Evolutionary conservation across 2,329 filamentous ascomycete genomes (phyloP).

Genomic region (Curvularia sp.): DNA sequence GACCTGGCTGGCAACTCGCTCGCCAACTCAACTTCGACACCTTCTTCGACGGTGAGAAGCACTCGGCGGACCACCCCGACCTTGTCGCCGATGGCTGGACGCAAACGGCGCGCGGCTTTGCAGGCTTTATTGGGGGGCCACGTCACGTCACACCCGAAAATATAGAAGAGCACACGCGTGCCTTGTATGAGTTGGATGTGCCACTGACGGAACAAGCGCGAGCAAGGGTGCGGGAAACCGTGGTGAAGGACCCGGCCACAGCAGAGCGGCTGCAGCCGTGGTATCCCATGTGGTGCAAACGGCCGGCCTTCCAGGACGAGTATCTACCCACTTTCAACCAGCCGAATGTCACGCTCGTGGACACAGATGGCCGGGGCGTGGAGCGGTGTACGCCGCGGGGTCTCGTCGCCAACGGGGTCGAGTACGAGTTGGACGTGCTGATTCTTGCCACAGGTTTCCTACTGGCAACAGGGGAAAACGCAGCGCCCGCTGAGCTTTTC

Average conservation of each 20-base stretch:
- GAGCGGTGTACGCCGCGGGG: constrained; percentile 55
- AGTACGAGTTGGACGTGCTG: constrained; percentile 57
- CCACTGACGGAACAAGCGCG: constrained; percentile 9
- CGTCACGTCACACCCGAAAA: constrained; percentile 13
- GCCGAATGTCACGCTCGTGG: constrained; percentile 64
- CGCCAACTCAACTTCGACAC: constrained; percentile 55
- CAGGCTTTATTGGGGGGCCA: constrained; percentile 26
- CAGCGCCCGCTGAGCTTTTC: constrained; percentile 30
- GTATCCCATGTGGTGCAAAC: constrained; percentile 69
- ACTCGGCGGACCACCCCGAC: constrained; percentile 46
- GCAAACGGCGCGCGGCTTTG: constrained; percentile 17
- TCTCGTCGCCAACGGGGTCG: constrained; percentile 56
- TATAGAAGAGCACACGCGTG: constrained; percentile 1
- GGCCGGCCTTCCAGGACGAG: constrained; percentile 66
- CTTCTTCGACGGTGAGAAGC: constrained; percentile 31
- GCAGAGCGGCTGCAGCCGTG: constrained; percentile 63
- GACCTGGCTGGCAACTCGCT: constrained; percentile 58
- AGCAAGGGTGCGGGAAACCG: not conserved
- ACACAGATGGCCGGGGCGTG: constrained; percentile 64
- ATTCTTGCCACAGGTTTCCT: constrained; percentile 57
- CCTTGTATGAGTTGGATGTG: constrained; percentile 9
- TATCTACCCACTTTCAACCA: constrained; percentile 66
- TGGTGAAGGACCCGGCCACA: constrained; percentile 58
- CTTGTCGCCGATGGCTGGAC: constrained; percentile 61
- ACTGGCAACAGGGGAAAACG: constrained; percentile 2